Conservation (phyloP, 108 stramenopile species). For the Mayamaea pseudoterrestris region DNA sequence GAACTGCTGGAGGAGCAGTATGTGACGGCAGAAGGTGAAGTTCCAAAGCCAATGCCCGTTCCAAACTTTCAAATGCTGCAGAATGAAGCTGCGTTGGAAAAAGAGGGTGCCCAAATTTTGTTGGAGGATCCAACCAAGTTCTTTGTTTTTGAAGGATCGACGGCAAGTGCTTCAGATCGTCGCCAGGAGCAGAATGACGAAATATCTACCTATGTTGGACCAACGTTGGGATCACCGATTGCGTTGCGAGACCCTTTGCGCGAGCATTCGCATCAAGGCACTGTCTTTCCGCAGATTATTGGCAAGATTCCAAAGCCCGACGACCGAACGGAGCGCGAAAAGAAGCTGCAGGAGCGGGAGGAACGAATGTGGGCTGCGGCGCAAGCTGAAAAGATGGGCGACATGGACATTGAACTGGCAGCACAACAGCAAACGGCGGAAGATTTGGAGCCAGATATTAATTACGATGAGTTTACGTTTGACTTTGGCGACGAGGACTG, state of each 20-base stretch:
- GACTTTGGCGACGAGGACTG: slow-evolving; percentile 59
- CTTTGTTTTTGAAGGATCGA: slow-evolving; percentile 49
- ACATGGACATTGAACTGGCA: slow-evolving; percentile 31
- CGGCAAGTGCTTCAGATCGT: not conserved
- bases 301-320: slow-evolving; percentile 59
- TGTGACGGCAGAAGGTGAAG: slow-evolving; percentile 28
- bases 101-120: slow-evolving; percentile 55
- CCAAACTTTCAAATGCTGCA: slow-evolving; percentile 56
- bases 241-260: slow-evolving; percentile 52
- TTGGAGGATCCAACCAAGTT: slow-evolving; percentile 65
- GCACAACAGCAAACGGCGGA: slow-evolving; percentile 33
- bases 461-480: slow-evolving; percentile 14
- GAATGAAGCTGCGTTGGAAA: slow-evolving; percentile 62
- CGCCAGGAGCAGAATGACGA: slow-evolving; percentile 6
- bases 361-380: slow-evolving; percentile 62
- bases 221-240: slow-evolving; percentile 56
- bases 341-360: slow-evolving; percentile 73
- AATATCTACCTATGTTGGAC: slow-evolving; percentile 15
- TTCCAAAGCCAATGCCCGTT: slow-evolving; percentile 43
- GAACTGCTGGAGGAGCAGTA: slow-evolving; percentile 46
- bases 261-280: slow-evolving; percentile 21
- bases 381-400: slow-evolving; percentile 32
- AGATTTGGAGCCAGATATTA: slow-evolving; percentile 8
- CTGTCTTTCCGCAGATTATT: slow-evolving; percentile 46
- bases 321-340: slow-evolving; percentile 63